Base-by-base conservation (phyloP, 2,329 filamentous ascomycete species). In the Aspergillus ustus region DNA sequence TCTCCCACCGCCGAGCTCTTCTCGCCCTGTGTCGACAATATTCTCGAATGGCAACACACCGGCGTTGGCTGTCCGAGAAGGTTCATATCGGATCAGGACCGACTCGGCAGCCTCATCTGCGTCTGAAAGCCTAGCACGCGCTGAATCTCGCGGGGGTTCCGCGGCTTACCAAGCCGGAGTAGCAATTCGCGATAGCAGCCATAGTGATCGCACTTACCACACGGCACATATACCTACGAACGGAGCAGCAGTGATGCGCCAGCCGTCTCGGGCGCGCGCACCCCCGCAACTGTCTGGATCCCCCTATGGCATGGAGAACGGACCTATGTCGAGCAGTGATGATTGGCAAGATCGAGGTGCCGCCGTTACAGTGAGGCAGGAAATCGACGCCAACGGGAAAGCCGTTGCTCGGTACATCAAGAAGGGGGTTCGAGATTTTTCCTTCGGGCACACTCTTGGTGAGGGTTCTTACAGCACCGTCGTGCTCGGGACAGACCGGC, bases 401-500 rank as follows among this genome's bases (percentile, higher is more conserved):
- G 88, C 91, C 3, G 84, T 96, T 8, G 85, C 92, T 64, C 89
- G 92, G 64, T 89, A 91, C 62, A 89, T 98, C 57, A 98, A 98
- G 78, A 99, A 99, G 75, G 95, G 95, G 2, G 95, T 99, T 49
- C 91, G 95, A 67, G 95, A 99, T 80, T 99, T 99, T 78, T 90
- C 89, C 43, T 99, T 99, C 78, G 93, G 93, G 25, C 87, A 91
- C 58, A 89, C 94, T 2, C 83, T 99, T 2, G 95, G 95, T 61
- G 95, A 99, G 78, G 95, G 95, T 28, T 99, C 95, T 6, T 99
- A 99, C 84, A 98, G 94, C 73, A 97, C 93, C 8, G 95, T 99
- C 43, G 88, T 95, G 66, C 87, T 95, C 56, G 95, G 93, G 43
- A 97, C 93, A 4, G 95, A 99, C 77, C 89, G 94, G 63, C 92